phyloP scores from a whole-genome alignment of 2,329 filamentous ascomycete species.

The Colletotrichum plurivorum region DNA sequence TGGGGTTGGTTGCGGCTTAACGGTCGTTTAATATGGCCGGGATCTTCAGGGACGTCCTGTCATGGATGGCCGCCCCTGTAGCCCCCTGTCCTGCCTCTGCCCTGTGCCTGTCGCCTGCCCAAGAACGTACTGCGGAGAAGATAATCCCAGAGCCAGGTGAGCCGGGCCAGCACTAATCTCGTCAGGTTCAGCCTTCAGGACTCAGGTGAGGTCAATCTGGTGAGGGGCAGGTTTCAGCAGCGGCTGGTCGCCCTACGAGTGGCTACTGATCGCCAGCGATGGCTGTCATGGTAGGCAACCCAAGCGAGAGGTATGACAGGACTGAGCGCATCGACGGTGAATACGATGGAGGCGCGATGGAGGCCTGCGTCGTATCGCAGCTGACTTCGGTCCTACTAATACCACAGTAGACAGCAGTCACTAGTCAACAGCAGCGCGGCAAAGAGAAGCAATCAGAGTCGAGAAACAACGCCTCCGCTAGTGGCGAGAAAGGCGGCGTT shows the following conservation, averaged over 20 bases:
- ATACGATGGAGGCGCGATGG: constrained; percentile 17
- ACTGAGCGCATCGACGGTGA: constrained; percentile 13
- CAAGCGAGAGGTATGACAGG: constrained; percentile 28
- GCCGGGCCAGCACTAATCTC: constrained; percentile 22
- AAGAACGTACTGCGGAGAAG: constrained; percentile 27
- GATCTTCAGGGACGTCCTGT: constrained; percentile 38
- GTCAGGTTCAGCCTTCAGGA: constrained; percentile 33
- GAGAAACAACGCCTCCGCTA: constrained; percentile 7
- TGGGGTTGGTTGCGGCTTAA: constrained; percentile 38
- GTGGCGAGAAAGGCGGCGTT: constrained; percentile 3
- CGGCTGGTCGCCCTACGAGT: constrained; percentile 33
- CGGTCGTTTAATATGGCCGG: constrained; percentile 31
- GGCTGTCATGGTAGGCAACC: constrained; percentile 22
- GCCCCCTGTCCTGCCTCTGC: constrained; percentile 6
- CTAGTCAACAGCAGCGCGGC: constrained; percentile 17
- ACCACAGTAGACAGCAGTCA: not conserved
- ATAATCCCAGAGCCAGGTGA: constrained; percentile 13
- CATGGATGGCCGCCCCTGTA: constrained; percentile 21
- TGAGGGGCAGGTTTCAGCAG: constrained; percentile 32
- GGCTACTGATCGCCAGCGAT: constrained; percentile 34
- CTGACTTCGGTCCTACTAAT: not conserved
- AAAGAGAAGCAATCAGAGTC: constrained; percentile 24
- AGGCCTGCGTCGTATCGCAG: not conserved
- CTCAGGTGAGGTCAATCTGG: constrained; percentile 19
- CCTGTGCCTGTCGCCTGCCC: constrained; percentile 11